Percentiles rank a stretch among this genome's conserved stretches.
phyloP scores from a whole-genome alignment of 2,329 filamentous ascomycete species.

The Nemania sp. region DNA sequence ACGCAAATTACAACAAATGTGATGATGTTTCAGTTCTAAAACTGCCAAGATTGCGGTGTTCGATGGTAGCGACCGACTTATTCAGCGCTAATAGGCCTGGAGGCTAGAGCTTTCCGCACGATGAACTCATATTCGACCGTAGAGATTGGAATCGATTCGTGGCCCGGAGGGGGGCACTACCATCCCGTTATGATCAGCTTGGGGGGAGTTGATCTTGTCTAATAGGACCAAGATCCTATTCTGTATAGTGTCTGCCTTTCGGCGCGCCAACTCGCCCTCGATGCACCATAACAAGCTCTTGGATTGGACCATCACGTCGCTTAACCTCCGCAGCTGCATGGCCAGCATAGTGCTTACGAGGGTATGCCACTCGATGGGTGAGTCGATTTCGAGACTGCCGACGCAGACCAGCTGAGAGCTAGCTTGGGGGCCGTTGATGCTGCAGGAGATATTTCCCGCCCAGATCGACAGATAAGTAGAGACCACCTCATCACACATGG shows the following conservation, averaged over 20 bases:
- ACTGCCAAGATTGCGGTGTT: too few relatives aligned
- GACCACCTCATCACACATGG: conserved; percentile 15
- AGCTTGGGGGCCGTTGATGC: not conserved
- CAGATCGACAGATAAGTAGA: conserved; percentile 9
- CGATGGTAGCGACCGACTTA: too few relatives aligned
- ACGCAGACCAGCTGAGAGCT: conserved; percentile 11
- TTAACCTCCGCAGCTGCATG: conserved; percentile 11
- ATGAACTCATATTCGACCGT: not conserved
- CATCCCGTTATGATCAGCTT: not conserved
- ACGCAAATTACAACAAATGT: not conserved
- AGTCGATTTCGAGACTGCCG: conserved; percentile 19
- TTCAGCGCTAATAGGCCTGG: too few relatives aligned
- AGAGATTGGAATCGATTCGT: not conserved
- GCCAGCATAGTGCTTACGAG: conserved; percentile 14
- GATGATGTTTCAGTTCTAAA: not conserved
- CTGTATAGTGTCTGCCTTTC: conserved; percentile 11
- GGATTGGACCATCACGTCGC: conserved; percentile 5
- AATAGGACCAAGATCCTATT: not conserved
- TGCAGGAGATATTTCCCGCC: not conserved
- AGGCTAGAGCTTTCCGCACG: not conserved
- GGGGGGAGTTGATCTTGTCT: conserved; percentile 6
- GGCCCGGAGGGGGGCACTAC: not conserved
- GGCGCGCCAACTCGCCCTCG: conserved; percentile 9
- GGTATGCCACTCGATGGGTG: conserved; percentile 11
- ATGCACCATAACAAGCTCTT: conserved; percentile 4